Conservation (phyloP, 2,329 filamentous ascomycete species). For the Nannizziopsis arthrosporioides region DNA sequence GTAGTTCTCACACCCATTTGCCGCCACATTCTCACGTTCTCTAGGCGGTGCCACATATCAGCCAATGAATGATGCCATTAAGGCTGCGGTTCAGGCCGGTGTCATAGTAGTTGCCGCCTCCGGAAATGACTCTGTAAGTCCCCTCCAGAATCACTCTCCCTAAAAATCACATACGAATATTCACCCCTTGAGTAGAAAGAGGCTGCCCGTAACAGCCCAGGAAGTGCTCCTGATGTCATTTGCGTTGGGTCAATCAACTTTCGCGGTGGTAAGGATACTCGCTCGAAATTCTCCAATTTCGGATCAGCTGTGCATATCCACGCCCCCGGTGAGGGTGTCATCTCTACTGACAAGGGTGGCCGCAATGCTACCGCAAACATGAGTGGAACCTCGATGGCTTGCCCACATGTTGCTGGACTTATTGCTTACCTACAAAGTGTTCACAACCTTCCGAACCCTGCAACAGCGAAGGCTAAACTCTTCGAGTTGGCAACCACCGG, state of each 20-base stretch:
- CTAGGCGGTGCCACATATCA: conserved; percentile 6
- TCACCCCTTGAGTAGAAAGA: conserved; percentile 1
- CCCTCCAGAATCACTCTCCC: too few relatives aligned
- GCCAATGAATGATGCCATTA: conserved; percentile 69
- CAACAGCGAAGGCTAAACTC: background rate
- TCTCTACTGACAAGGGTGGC: conserved; percentile 96
- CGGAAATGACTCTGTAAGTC: conserved; percentile 93
- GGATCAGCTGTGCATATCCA: conserved; percentile 99
- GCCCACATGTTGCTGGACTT: conserved; percentile 90
- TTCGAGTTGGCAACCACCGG: background rate
- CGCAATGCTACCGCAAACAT: conserved; percentile 96
- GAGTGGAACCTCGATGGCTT: conserved; percentile 98
- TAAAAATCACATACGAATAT: too few relatives aligned
- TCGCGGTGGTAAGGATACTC: background rate
- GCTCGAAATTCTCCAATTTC: conserved; percentile 80
- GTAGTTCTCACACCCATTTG: background rate
- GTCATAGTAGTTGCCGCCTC: conserved; percentile 97
- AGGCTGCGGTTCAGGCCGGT: conserved; percentile 81
- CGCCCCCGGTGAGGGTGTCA: conserved; percentile 88
- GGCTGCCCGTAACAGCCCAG: conserved; percentile 4
- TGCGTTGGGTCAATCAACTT: conserved; percentile 2
- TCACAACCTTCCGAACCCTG: background rate
- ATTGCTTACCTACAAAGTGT: conserved; percentile 55
- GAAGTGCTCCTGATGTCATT: conserved; percentile 2
- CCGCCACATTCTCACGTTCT: background rate